These are phyloP conservation scores for Trichocladium antarcticum DNA, from an alignment of 495 filamentous ascomycete genomes.

Conservation along the genomic window DNA sequence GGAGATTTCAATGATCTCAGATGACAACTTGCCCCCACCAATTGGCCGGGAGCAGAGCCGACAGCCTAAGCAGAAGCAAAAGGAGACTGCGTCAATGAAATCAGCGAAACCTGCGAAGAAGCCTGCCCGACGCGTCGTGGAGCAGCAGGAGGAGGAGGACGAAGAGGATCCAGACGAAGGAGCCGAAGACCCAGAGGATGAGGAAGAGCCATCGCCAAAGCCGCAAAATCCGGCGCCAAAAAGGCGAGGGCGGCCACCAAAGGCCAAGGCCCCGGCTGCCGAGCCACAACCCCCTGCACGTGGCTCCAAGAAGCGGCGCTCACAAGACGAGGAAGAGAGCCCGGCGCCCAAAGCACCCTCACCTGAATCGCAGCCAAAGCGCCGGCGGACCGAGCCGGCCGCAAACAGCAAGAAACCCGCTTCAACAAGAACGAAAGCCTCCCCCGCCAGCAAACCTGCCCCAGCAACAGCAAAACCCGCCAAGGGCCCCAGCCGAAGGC, in stretches of 20 bases:
- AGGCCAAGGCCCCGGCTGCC: conserved; percentile 10
- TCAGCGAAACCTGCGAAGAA: conserved; percentile 7
- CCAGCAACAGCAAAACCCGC: conserved; percentile 21
- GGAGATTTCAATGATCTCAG: conserved; percentile 5
- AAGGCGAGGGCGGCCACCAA: conserved; percentile 13
- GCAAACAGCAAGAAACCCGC: conserved; percentile 1
- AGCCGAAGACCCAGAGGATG: conserved; percentile 9
- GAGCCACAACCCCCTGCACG: conserved; percentile 1
- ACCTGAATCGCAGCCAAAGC: conserved; percentile 15
- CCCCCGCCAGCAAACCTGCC: conserved; percentile 7
- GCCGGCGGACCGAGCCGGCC: conserved; percentile 12
- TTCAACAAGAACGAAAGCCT: conserved; percentile 6
- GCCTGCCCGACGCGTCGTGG: neutral
- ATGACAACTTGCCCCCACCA: conserved; percentile 1
- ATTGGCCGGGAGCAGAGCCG: conserved; percentile 13
- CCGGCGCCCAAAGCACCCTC: conserved; percentile 7
- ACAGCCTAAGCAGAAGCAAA: conserved; percentile 14
- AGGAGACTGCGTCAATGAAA: neutral
- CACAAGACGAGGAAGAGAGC: conserved; percentile 9
- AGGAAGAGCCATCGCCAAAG: conserved; percentile 6
- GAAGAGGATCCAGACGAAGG: neutral
- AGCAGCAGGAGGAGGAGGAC: conserved; percentile 8
- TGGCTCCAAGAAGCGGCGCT: conserved; percentile 17
- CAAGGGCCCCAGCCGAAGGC: conserved; percentile 32
- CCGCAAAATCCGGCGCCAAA: conserved; percentile 3